Percentiles rank a stretch among this genome's conserved stretches.
phyloP scores from a whole-genome alignment of 495 filamentous ascomycete species.

The Penicillium argentinense region DNA sequence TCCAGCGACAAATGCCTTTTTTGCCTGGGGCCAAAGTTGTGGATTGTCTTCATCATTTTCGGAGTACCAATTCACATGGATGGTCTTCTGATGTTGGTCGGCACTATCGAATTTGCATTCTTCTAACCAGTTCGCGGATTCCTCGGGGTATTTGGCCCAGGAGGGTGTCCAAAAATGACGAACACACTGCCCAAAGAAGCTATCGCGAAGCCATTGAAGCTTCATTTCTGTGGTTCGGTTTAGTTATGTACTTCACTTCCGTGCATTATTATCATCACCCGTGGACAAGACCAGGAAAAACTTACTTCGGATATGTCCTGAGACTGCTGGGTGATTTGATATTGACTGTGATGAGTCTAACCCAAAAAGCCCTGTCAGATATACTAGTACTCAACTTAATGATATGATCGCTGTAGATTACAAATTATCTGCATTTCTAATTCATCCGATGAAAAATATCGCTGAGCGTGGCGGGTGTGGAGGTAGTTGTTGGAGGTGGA shows the following conservation, averaged over 20 bases:
- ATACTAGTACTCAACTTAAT: too few species aligned
- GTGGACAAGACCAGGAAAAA: too few species aligned
- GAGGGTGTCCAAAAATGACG: neutral
- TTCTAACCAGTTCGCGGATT: neutral
- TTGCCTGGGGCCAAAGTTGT: constrained; percentile 37
- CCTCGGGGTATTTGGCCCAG: neutral
- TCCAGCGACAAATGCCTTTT: constrained; percentile 41
- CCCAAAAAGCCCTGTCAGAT: too few species aligned
- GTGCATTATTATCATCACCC: too few species aligned
- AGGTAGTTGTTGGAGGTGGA: constrained; percentile 8
- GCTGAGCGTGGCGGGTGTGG: neutral
- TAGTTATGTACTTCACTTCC: neutral
- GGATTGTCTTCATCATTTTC: constrained; percentile 41
- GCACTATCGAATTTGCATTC: neutral
- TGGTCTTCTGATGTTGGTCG: constrained; percentile 2
- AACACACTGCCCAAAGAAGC: constrained; percentile 1
- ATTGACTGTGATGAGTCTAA: neutral
- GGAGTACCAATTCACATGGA: constrained; percentile 37
- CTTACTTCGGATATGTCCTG: neutral
- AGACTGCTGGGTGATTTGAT: neutral
- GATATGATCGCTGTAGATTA: too few species aligned
- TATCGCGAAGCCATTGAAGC: constrained; percentile 5
- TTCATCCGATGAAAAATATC: neutral
- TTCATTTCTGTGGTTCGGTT: neutral
- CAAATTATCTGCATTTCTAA: neutral